Base-by-base conservation (phyloP, 176 grass and related monocot species). In the Hsuehochloa calcarea region DNA sequence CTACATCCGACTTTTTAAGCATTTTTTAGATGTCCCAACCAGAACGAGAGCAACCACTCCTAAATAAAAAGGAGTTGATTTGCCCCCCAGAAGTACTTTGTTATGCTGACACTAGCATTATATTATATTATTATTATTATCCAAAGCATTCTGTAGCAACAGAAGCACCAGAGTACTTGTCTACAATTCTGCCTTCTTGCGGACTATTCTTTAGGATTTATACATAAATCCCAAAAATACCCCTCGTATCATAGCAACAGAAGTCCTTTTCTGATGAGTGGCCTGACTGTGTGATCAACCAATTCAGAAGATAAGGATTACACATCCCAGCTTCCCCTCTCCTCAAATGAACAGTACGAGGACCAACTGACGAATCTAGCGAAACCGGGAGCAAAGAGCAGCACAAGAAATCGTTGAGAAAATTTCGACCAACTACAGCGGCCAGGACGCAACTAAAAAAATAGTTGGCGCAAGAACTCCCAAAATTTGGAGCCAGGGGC, bases 271-370 rank as follows among this genome's bases (percentile, higher is more conserved):
- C 10, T 10, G 77, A 29, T 19, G 44, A 80, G 67, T 72, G 84
- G 72, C 65, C 27, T 35, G 74, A 56, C 75, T 67, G 26, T 38
- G 52, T 55, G 27, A 65, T 65, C 56, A 59, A 73, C 44, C 29
- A 80, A 49, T 38, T 54, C 55, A 73, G n/a, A 54, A 80, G 85
- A 86, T 73, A 86, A 86, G 76, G 77, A 74, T 80, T 80, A 34
- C 65, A 35, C 22, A 22, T 19, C 22, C 41, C 41, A 25, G 55
- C 40, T 86, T 72, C 15, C 41, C 43, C 55, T 52, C 14, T 39
- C 77, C 12, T n/a, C 10, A 51, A 70, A 65, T 80, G 58, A 73
- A 72, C 23, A 13, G 44, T 45, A 51, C 5, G 17, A 73, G 5
- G n/a, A 41, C 4, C 15, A 81, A 41, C 22, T 0, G 37, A 23